Percentiles rank a stretch among this genome's conserved stretches.
Conservation (phyloP, 768 basidiomycete genomes). For the Termitomyces sp. region DNA sequence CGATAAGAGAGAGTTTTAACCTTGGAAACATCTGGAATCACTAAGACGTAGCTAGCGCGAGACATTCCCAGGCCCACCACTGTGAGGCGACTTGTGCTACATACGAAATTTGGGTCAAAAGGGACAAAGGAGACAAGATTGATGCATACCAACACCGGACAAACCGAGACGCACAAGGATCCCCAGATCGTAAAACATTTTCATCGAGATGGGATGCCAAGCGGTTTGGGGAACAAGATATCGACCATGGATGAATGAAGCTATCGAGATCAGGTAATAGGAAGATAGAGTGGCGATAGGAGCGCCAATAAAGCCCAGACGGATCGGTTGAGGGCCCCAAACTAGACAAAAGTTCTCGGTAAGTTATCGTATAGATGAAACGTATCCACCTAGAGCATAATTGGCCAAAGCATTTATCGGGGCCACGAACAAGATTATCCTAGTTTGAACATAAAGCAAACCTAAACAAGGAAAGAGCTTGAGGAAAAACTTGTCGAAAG, state of each 20-base stretch:
- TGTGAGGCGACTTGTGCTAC: constrained; percentile 74
- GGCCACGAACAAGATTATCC: constrained; percentile 68
- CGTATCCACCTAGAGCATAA: constrained; percentile 61
- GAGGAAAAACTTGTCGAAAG: background rate
- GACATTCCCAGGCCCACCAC: constrained; percentile 96
- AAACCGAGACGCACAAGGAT: constrained; percentile 68
- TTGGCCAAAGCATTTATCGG: constrained; percentile 82
- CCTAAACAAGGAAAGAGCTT: constrained; percentile 28
- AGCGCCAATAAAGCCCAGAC: constrained; percentile 87
- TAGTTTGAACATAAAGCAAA: constrained; percentile 78
- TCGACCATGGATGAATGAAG: constrained; percentile 56
- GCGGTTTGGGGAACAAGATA: constrained; percentile 60
- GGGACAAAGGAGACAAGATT: background rate
- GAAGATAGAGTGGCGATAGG: constrained; percentile 83
- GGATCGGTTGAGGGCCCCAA: constrained; percentile 73
- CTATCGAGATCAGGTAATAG: constrained; percentile 67
- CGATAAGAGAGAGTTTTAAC: background rate
- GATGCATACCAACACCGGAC: constrained; percentile 62
- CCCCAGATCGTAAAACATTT: constrained; percentile 59
- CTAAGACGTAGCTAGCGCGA: constrained; percentile 49
- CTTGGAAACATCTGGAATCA: constrained; percentile 8
- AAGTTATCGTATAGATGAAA: background rate
- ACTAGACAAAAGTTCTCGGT: constrained; percentile 29
- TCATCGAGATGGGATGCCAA: constrained; percentile 68
- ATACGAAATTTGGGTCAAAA: background rate